Percentiles rank a stretch among this genome's conserved stretches.
Conservation (phyloP, 305 asterid species). For the Fraxinus platypoda region DNA sequence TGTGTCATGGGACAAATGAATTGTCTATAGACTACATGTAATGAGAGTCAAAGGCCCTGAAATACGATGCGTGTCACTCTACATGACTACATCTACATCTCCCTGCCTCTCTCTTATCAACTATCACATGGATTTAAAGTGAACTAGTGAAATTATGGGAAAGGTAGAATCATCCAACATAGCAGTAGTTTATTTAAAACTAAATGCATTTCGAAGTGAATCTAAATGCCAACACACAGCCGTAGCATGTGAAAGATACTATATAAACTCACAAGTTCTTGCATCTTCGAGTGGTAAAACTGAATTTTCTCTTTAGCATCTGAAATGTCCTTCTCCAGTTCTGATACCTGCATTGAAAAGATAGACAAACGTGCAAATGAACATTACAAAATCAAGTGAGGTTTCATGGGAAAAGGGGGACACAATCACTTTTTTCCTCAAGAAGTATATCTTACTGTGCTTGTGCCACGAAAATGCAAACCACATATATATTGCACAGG, state of each 20-base stretch:
- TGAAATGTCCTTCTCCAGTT: constrained; percentile 85
- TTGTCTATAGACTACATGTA: not conserved
- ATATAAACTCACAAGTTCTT: constrained; percentile 82
- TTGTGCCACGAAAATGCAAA: not conserved
- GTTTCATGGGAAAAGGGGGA: constrained; percentile 9
- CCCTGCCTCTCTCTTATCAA: not conserved
- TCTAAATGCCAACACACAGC: not conserved
- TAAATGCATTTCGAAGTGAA: not conserved
- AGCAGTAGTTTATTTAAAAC: not conserved
- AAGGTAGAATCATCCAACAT: not conserved
- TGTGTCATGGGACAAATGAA: not conserved
- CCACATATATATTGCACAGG: not conserved
- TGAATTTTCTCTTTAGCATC: constrained; percentile 88
- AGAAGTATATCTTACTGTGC: not conserved
- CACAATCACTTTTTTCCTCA: not conserved
- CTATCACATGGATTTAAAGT: not conserved
- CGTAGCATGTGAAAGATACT: constrained; percentile 13
- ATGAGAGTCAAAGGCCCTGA: not conserved
- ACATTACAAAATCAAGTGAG: constrained; percentile 5
- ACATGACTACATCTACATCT: not conserved
- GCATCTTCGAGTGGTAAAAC: constrained; percentile 88
- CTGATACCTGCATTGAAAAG: constrained; percentile 63
- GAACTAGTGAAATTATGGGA: not conserved
- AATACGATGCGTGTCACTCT: not conserved
- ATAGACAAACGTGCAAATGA: constrained; percentile 11